phyloP scores from a whole-genome alignment of 345 rosid genomes.

The Gossypium stocksii region DNA sequence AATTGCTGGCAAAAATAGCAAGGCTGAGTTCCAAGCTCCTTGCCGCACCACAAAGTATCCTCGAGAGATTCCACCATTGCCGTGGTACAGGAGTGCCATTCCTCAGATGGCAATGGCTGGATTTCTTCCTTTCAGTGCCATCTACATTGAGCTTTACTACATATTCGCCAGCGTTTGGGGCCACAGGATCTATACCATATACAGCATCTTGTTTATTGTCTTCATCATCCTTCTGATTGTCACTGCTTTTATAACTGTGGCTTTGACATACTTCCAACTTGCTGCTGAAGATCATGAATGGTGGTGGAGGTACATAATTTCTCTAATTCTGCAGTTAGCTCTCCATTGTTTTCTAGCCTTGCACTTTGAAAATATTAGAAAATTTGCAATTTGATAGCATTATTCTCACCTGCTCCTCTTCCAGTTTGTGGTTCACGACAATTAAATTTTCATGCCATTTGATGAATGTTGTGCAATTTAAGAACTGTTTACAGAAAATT shows the following conservation, averaged over 20 bases:
- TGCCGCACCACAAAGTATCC: slow-evolving; percentile 88
- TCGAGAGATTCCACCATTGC: slow-evolving; percentile 69
- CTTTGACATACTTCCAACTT: slow-evolving; percentile 87
- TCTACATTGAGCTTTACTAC: slow-evolving; percentile 82
- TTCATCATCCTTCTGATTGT: slow-evolving; percentile 77
- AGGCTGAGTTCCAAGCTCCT: slow-evolving; percentile 91
- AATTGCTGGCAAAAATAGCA: slow-evolving; percentile 88
- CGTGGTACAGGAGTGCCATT: slow-evolving; percentile 76
- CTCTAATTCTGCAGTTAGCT: background rate
- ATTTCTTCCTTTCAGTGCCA: slow-evolving; percentile 74
- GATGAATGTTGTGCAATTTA: background rate
- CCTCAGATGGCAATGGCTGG: slow-evolving; percentile 97
- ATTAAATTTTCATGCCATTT: background rate
- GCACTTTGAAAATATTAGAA: background rate
- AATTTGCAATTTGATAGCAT: background rate
- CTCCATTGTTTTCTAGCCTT: background rate
- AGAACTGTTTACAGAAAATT: background rate
- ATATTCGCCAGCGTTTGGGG: slow-evolving; percentile 89
- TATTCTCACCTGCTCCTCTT: background rate
- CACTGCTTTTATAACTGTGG: slow-evolving; percentile 87
- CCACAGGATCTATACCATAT: slow-evolving; percentile 78
- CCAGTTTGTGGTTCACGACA: background rate
- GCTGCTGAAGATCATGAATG: slow-evolving; percentile 92
- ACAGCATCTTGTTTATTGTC: slow-evolving; percentile 77
- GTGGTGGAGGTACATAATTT: slow-evolving; percentile 75